Base-by-base conservation (phyloP, 1,284 basidiomycete species). In the Cutaneotrichosporon spelunceum region DNA sequence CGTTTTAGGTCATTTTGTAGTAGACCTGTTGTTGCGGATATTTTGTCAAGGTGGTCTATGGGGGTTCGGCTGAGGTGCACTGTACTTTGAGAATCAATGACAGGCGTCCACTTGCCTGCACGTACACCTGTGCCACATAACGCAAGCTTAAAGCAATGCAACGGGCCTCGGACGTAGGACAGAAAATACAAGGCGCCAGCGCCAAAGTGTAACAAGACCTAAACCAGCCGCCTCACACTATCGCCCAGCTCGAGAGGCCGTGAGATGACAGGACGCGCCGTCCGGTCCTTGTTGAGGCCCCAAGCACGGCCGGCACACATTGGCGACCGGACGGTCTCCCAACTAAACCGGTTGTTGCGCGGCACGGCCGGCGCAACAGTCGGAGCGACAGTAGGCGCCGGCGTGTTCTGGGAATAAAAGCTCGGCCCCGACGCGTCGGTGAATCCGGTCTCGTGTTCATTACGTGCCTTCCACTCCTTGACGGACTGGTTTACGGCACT, bases 11-110 rank as follows among this genome's bases (percentile, higher is more conserved):
- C 44, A 47, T 47, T 47, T 71, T 76, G 75, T 69, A 76, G 59
- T 72, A 77, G 63, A 62, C 75, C 75, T 63, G 71, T 73, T 60
- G 69, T 70, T 59, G 75, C 75, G 36, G 75, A 75, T 63, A 75
- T n/a, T n/a, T n/a, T n/a, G n/a, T n/a, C n/a, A n/a, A n/a, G n/a
- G n/a, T n/a, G n/a, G n/a, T n/a, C n/a, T n/a, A n/a, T n/a, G n/a
- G n/a, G n/a, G n/a, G n/a, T n/a, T n/a, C n/a, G n/a, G n/a, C n/a
- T n/a, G n/a, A n/a, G n/a, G n/a, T n/a, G n/a, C n/a, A n/a, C n/a
- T n/a, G n/a, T n/a, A n/a, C n/a, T n/a, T n/a, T n/a, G n/a, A n/a
- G n/a, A n/a, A n/a, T n/a, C n/a, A n/a, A n/a, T n/a, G n/a, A n/a
- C n/a, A n/a, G n/a, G n/a, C n/a, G n/a, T n/a, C n/a, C n/a, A n/a